Base-by-base conservation (phyloP, 2,329 filamentous ascomycete genomes). In the Beauveria bassiana region DNA sequence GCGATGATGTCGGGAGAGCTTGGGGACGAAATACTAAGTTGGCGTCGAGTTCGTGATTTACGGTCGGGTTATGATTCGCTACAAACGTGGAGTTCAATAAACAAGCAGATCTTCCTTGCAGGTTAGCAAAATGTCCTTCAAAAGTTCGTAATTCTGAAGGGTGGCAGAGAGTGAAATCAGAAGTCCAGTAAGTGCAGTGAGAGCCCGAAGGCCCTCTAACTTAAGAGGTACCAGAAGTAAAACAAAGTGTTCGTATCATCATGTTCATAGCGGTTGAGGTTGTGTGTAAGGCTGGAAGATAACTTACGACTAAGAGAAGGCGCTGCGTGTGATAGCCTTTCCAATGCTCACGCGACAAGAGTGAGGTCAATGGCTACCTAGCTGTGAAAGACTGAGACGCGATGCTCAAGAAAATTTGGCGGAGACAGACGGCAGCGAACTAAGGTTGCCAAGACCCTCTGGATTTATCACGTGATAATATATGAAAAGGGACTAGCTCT, bases 201-300 rank as follows among this genome's bases (percentile, higher is more conserved):
- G 86, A 81, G 78, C 77, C 79, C 72, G 74, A 79, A 78, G 72
- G 71, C 60, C 38, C 81, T 81, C 86, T 95, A 88, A 90, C 85
- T 91, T 91, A 95, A 96, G 92, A 96, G 92, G 91, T 96, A 92
- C 91, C 91, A 96, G 90, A 96, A 93, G 88, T 80, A 79, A 79
- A 77, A 76, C 46, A 77, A 80, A 78, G 81, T 80, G 73, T 74
- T 75, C 34, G 71, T 86, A 83, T 93, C 90, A 93, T 93, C 90
- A 91, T 83, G 68, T 70, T 69, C 73, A 68, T 64, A 51, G 46
- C 53, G 52, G 65, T 65, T 45, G 12, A 31, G 45, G 14, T 14
- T 24, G 20, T 24, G 20, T 26, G 20, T 8, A 52, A 26, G 16
- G 47, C 61, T 7, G 2, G 58, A 61, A 62, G 47, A 59, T 20